Base-by-base conservation (phyloP, 73 alveolate species). In the Effrenium voratum region DNA sequence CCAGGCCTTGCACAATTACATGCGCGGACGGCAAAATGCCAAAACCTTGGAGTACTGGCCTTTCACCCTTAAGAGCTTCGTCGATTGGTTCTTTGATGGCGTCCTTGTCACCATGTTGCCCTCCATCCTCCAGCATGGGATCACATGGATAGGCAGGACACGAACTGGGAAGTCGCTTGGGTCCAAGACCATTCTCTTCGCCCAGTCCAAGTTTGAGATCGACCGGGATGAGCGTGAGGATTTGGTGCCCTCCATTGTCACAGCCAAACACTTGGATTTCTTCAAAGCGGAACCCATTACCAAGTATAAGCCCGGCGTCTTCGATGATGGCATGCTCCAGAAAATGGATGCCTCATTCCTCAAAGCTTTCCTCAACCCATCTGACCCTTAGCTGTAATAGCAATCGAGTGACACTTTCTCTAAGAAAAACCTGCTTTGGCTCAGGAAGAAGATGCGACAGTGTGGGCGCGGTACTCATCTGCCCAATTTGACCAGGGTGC, bases 261-360 rank as follows among this genome's bases (percentile, higher is more conserved):
- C 95, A 6, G 95, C 72, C n/a, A 87, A 87, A 28, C 95, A 87
- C 32, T 36, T 87, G 84, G 95, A 87, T 28, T 87, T 59, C 13
- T 87, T 87, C 95, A 87, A 87, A 49, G 73, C 95, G 0, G 95
- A 87, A 52, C 95, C 95, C 28, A 6, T 87, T 45, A 60, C 95
- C 34, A 87, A 87, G 95, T 87, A 32, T 50, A 87, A 87, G 70
- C 86, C 86, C n/a, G 86, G 86, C 24, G 86, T 38, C 41, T 76
- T 76, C 38, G 86, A 76, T 43, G 86, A 76, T 43, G 86, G 57
- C 19, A 26, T 76, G 57, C 57, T 76, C 59, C 86, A 82, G 75
- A 13, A 36, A 10, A 82, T 49, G 76, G 93, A 82, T 49, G 93
- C 93, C 16, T 82, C 93, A 10, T 76, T 76, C 86, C 59, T 76